phyloP scores from a whole-genome alignment of 495 filamentous ascomycete genomes.

The Trypethelium eluteriae region DNA sequence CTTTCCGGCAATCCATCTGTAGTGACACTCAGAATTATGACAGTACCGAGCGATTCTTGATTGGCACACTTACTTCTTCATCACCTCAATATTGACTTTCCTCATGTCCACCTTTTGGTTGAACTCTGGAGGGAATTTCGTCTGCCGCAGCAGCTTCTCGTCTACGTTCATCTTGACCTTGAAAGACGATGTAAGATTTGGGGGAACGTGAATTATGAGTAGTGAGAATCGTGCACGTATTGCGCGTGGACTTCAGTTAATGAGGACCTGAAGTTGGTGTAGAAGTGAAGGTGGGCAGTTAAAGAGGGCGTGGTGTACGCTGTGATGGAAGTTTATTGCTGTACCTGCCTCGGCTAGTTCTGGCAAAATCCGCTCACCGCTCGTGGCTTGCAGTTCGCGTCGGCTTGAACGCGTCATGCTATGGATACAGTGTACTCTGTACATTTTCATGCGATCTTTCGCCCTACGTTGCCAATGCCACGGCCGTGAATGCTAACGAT shows the following conservation, averaged over 20 bases:
- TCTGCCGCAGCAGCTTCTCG: conserved; percentile 76
- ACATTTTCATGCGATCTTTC: conserved; percentile 56
- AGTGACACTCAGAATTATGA: conserved; percentile 17
- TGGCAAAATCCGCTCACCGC: not conserved
- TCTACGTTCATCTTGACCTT: conserved; percentile 47
- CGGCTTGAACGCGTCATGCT: too few relatives aligned
- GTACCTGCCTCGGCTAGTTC: not conserved
- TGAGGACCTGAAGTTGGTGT: too few relatives aligned
- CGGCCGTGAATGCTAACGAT: conserved; percentile 86
- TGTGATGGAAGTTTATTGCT: not conserved
- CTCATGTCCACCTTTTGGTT: conserved; percentile 92
- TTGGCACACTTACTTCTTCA: conserved; percentile 70
- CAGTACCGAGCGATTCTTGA: not conserved
- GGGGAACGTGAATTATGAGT: too few relatives aligned
- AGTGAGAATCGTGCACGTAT: too few relatives aligned
- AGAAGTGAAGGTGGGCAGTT: not conserved
- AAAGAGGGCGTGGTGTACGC: not conserved
- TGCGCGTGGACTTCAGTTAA: too few relatives aligned
- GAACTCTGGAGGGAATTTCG: conserved; percentile 92
- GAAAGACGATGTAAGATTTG: too few relatives aligned
- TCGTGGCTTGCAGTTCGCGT: not conserved
- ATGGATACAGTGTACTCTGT: too few relatives aligned
- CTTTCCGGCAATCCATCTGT: conserved; percentile 83
- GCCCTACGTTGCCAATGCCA: conserved; percentile 90
- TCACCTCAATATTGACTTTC: conserved; percentile 93